Conservation (phyloP, 495 filamentous ascomycete species). For the Friedmanniomyces endolithicus region DNA sequence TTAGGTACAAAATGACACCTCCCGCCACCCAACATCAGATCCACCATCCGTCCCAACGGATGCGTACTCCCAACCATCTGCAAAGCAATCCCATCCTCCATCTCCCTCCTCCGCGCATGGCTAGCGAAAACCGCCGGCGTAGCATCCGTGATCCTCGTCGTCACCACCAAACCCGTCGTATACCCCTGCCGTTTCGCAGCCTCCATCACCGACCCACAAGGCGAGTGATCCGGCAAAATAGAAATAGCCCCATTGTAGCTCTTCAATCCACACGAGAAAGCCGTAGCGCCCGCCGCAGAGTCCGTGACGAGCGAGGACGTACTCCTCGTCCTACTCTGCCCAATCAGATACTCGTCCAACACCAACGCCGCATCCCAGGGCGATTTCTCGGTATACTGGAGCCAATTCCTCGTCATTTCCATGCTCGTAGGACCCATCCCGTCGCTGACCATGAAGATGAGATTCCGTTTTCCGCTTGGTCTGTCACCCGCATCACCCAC, state of each 20-base stretch:
- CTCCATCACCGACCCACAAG: constrained; percentile 90
- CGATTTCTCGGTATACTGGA: constrained; percentile 49
- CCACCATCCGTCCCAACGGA: constrained; percentile 72
- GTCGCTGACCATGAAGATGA: constrained; percentile 98
- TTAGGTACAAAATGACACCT: constrained; percentile 88
- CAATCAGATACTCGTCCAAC: constrained; percentile 77
- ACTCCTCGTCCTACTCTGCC: constrained; percentile 75
- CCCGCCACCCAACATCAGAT: constrained; percentile 85
- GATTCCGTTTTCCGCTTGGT: constrained; percentile 67
- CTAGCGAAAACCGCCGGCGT: constrained; percentile 94
- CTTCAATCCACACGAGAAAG: constrained; percentile 84
- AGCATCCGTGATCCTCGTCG: constrained; percentile 88
- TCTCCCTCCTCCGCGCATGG: constrained; percentile 64
- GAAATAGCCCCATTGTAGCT: constrained; percentile 95
- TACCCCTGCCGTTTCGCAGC: constrained; percentile 86
- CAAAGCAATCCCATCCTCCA: constrained; percentile 82
- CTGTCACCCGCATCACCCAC: constrained; percentile 31
- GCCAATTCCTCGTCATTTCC: constrained; percentile 68
- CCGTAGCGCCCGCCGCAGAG: constrained; percentile 88
- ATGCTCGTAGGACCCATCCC: constrained; percentile 94
- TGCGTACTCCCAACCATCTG: constrained; percentile 73
- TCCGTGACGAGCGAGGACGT: constrained; percentile 76
- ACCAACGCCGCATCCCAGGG: constrained; percentile 59
- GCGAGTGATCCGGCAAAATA: constrained; percentile 66
- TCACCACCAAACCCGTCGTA: constrained; percentile 87